phyloP scores from a whole-genome alignment of 1,284 basidiomycete species.

The Sutorius eximius region DNA sequence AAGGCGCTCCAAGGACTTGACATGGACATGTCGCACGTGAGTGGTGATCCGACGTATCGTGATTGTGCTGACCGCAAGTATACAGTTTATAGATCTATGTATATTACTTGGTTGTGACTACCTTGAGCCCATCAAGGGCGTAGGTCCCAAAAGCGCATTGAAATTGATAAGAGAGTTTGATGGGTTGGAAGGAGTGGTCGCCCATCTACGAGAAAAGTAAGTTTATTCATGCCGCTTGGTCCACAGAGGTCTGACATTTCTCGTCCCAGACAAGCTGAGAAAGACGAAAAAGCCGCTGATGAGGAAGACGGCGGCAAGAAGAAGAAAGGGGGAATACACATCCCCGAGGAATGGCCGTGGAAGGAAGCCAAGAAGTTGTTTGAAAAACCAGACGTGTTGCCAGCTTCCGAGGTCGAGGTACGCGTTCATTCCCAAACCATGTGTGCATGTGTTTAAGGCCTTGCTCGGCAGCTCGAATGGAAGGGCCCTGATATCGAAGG shows the following conservation, averaged over 20 bases:
- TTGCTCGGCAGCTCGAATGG: conserved; percentile 81
- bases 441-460: not conserved
- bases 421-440: conserved; percentile 6
- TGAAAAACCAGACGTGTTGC: conserved; percentile 83
- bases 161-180: conserved; percentile 90
- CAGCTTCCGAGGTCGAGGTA: conserved; percentile 87
- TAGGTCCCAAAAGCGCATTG: conserved; percentile 94
- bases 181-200: conserved; percentile 78
- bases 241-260: not conserved
- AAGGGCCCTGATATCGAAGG: conserved; percentile 92
- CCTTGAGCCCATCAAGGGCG: conserved; percentile 92
- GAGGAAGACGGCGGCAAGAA: conserved; percentile 42
- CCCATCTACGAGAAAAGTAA: conserved; percentile 79
- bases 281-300: conserved; percentile 53
- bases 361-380: conserved; percentile 93
- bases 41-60: not conserved
- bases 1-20: conserved; percentile 85
- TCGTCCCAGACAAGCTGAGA: conserved; percentile 43
- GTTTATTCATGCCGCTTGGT: conserved; percentile 24
- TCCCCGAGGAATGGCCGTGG: conserved; percentile 97
- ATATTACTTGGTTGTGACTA: conserved; percentile 98
- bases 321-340: conserved; percentile 70
- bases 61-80: conserved; percentile 6
- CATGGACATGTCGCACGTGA: conserved; percentile 89
- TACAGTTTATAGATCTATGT: conserved; percentile 94